Conservation (phyloP, 495 filamentous ascomycete genomes). For the Xylaria nigripes region DNA sequence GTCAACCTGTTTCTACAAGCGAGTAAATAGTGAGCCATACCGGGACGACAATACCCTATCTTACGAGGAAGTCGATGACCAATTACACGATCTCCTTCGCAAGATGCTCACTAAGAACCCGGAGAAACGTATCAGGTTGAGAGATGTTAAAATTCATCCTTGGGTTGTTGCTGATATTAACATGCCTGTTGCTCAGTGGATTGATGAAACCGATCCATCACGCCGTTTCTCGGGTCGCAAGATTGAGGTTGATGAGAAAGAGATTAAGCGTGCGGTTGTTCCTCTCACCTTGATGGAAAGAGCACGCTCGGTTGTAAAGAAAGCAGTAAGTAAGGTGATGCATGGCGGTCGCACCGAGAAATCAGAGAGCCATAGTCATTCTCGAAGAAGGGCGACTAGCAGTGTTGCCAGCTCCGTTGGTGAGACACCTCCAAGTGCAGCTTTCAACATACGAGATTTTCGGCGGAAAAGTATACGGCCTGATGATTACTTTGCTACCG, state of each 20-base stretch:
- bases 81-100: constrained; percentile 70
- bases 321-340: constrained; percentile 52
- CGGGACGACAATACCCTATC: constrained; percentile 58
- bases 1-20: constrained; percentile 46
- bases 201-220: constrained; percentile 87
- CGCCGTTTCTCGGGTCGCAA: constrained; percentile 72
- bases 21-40: constrained; percentile 41
- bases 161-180: constrained; percentile 81
- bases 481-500: constrained; percentile 57
- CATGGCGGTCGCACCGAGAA: constrained; percentile 47
- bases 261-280: constrained; percentile 84
- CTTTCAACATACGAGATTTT: constrained; percentile 35
- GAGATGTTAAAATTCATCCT: constrained; percentile 92
- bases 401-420: constrained; percentile 50
- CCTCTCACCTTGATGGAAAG: constrained; percentile 80
- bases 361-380: constrained; percentile 41
- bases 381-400: constrained; percentile 47
- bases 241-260: constrained; percentile 86
- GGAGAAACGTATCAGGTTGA: constrained; percentile 73
- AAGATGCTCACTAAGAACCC: constrained; percentile 86
- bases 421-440: constrained; percentile 30
- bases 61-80: constrained; percentile 79
- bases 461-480: constrained; percentile 63
- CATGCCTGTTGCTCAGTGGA: constrained; percentile 63
- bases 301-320: constrained; percentile 59